Evolutionary conservation across 1,284 basidiomycete genomes (phyloP), one percentile per base, ranked within the genome.

Genomic region (Bjerkandera adusta): DNA sequence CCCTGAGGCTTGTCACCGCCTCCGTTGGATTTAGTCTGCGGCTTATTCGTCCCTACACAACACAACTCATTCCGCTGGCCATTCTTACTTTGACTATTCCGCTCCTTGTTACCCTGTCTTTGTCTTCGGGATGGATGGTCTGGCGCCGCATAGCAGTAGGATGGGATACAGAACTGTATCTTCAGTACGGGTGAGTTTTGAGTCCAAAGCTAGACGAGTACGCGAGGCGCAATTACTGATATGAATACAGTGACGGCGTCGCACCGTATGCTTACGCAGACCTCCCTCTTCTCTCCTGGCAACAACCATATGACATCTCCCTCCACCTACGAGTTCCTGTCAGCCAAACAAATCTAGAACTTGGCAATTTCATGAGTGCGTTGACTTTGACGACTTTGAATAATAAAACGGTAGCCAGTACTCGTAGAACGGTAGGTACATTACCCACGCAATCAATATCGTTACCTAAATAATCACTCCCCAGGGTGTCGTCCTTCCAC

Each of bases 291-390:
- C 67, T 90, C 21, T 71, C 73, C 40, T 56, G 76, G 15, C 66
- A 73, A 30, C 88, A 90, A 51, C 76, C 76, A 6, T 91, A 90
- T 47, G 80, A 89, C 53, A 69, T 91, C 41, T 80, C 77, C 32
- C 65, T 89, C 11, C 75, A 80, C 44, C 69, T 91, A n/a, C 63
- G 67, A 16, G 68, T 91, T 3, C 89, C 89, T 11, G 69, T 77
- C 1, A 75, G 74, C n/a, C 76, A 81, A 48, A 64, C 79, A 13
- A 91, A 89, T 65, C 68, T 77, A 55, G 81, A 70, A 3, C 74
- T 91, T 1, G 87, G 87, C 22, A 91, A 91, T 63, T 91, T 91
- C 63, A 91, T 91, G 87, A 69, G 77, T 5, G 75, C 71, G 29
- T 61, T 91, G 25, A 77, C 73, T 0, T 62, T 91, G 11, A 67